Conservation (phyloP, 164 flowering plant species). For the Chimonanthus praecox region DNA sequence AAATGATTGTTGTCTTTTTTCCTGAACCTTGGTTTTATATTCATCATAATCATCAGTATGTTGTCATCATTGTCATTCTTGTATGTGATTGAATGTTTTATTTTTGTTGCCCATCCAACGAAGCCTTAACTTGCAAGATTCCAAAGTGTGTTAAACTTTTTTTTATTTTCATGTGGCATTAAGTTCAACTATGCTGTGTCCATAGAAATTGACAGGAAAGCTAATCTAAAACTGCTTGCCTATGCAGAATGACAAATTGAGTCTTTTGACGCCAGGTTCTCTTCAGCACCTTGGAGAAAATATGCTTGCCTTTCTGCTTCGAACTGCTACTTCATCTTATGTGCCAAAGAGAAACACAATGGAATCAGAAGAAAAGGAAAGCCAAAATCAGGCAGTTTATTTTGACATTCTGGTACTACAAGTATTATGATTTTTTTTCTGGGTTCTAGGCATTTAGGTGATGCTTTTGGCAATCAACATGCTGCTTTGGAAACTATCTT, state of each 20-base stretch:
- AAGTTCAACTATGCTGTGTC: not conserved
- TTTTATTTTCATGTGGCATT: not conserved
- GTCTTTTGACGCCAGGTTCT: conserved; percentile 81
- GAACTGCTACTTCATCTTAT: conserved; percentile 51
- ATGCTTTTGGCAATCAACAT: not conserved
- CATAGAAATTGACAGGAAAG: not conserved
- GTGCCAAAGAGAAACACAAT: conserved; percentile 33
- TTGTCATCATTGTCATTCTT: too few species aligned
- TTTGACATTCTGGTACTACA: conserved; percentile 79
- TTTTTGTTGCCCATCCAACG: too few species aligned
- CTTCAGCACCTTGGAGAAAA: conserved; percentile 99
- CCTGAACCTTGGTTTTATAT: not conserved
- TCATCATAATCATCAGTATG: too few species aligned
- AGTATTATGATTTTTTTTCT: not conserved
- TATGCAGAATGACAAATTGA: conserved; percentile 87
- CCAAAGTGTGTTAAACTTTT: not conserved
- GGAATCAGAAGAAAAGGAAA: conserved; percentile 24
- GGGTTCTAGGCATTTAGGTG: not conserved
- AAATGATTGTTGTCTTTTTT: not conserved
- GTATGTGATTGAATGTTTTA: too few species aligned
- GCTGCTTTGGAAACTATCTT: not conserved
- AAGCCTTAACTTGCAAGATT: not conserved
- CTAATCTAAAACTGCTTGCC: conserved; percentile 4
- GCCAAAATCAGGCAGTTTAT: conserved; percentile 45
- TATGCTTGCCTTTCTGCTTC: conserved; percentile 85